phyloP scores from a whole-genome alignment of 306 rosid species.

The Cicer cuneatum region DNA sequence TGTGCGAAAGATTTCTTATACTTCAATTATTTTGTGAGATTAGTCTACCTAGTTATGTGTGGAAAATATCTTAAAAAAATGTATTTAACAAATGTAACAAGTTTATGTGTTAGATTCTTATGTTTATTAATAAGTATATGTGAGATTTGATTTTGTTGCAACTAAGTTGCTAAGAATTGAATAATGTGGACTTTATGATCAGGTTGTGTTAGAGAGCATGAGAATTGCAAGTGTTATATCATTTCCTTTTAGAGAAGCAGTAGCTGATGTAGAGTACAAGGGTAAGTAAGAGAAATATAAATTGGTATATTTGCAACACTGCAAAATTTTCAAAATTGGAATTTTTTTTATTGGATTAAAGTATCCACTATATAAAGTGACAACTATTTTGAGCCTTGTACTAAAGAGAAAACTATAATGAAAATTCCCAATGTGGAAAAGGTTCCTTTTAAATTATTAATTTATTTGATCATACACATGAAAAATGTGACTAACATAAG shows the following conservation, averaged over 20 bases:
- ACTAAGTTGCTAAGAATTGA: constrained; percentile 31
- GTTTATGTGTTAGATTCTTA: neutral
- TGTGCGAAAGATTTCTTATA: too few species aligned
- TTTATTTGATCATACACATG: neutral
- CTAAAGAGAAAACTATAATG: neutral
- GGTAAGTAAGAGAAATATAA: constrained; percentile 53
- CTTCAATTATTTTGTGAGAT: too few species aligned
- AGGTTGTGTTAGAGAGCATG: constrained; percentile 89
- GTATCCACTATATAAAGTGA: constrained; percentile 30
- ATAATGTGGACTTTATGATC: constrained; percentile 38
- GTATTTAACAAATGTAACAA: neutral
- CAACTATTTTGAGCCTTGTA: neutral
- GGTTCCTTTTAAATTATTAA: too few species aligned
- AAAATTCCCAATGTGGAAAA: too few species aligned
- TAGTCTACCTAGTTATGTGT: neutral
- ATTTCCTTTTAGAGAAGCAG: constrained; percentile 90
- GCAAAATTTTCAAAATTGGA: neutral
- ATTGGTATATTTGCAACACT: constrained; percentile 10
- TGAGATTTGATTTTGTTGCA: constrained; percentile 10
- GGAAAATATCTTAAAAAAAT: neutral
- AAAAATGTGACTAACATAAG: constrained; percentile 26
- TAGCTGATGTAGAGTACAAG: constrained; percentile 85
- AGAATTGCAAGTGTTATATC: constrained; percentile 94
- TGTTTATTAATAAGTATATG: neutral
- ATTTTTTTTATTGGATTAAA: neutral